Evolutionary conservation across 1,139 yeast genomes (phyloP).

Genomic region (Lodderomyces margitis): DNA sequence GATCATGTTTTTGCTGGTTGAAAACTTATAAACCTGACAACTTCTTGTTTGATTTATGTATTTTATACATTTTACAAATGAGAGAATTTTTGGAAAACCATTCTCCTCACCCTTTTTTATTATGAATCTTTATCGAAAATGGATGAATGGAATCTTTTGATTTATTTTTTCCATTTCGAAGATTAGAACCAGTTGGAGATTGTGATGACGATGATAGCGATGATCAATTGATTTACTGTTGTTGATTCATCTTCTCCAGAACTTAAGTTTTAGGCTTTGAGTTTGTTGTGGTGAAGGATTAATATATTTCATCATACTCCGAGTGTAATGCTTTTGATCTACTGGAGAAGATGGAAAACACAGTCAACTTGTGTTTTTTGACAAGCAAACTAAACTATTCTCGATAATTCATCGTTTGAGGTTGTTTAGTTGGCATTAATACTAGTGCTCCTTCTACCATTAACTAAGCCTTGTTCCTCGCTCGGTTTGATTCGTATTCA

Average conservation of each 20-base stretch:
- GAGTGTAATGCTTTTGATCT: constrained; percentile 7
- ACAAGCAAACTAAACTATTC: no score
- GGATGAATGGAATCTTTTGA: no score
- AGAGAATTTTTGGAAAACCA: constrained; percentile 77
- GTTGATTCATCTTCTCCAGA: background rate
- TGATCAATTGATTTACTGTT: background rate
- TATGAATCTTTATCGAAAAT: no score
- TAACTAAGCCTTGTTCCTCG: constrained; percentile 62
- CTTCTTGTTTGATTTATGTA: constrained; percentile 62
- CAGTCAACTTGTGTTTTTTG: constrained; percentile 11
- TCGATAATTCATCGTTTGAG: no score
- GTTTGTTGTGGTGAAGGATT: background rate
- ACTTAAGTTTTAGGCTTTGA: background rate
- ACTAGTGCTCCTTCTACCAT: background rate
- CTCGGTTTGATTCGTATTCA: constrained; percentile 45
- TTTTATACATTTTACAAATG: constrained; percentile 39
- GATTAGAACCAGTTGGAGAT: background rate
- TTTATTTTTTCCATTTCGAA: background rate
- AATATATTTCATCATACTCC: background rate
- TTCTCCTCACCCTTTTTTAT: no score
- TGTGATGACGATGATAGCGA: background rate
- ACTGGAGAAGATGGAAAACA: constrained; percentile 9
- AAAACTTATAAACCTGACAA: constrained; percentile 97
- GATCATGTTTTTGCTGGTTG: constrained; percentile 99
- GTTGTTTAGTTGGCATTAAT: no score